Evolutionary conservation across 192 early-diverging fungal species (phyloP).

Genomic region (Spizellomyces punctatus): DNA sequence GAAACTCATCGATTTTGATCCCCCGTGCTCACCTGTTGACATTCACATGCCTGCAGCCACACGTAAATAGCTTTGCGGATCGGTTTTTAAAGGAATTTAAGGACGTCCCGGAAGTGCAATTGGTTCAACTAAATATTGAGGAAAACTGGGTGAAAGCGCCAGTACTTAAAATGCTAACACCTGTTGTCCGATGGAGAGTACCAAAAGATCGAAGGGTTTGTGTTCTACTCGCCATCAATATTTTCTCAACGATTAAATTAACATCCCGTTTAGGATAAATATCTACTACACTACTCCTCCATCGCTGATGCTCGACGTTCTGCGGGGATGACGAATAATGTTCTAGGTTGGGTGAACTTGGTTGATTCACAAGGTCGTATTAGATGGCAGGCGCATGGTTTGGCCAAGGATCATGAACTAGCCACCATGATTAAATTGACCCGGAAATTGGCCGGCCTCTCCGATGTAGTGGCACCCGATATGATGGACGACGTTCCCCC

Average conservation of each 20-base stretch:
- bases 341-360: slow-evolving; percentile 55
- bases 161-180: slow-evolving; percentile 34
- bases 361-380: slow-evolving; percentile 44
- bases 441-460: slow-evolving; percentile 3
- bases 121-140: slow-evolving; percentile 45
- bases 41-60: slow-evolving; percentile 17
- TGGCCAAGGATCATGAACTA: slow-evolving; percentile 43
- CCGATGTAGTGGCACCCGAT: no score
- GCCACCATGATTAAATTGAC: slow-evolving; percentile 31
- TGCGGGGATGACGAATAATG: slow-evolving; percentile 46
- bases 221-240: no score
- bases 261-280: slow-evolving; percentile 17
- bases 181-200: slow-evolving; percentile 37
- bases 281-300: slow-evolving; percentile 42
- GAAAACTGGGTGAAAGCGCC: slow-evolving; percentile 45
- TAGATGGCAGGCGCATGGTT: slow-evolving; percentile 55
- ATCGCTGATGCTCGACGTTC: slow-evolving; percentile 29
- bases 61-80: slow-evolving; percentile 32
- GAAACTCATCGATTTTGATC: neutral
- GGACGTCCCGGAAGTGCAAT: slow-evolving; percentile 7
- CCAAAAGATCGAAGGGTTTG: slow-evolving; percentile 21
- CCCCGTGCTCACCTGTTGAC: neutral
- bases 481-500: no score
- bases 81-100: slow-evolving; percentile 40
- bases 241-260: no score